phyloP scores from a whole-genome alignment of 106 monocot genomes.

The Gastrodia elata region DNA sequence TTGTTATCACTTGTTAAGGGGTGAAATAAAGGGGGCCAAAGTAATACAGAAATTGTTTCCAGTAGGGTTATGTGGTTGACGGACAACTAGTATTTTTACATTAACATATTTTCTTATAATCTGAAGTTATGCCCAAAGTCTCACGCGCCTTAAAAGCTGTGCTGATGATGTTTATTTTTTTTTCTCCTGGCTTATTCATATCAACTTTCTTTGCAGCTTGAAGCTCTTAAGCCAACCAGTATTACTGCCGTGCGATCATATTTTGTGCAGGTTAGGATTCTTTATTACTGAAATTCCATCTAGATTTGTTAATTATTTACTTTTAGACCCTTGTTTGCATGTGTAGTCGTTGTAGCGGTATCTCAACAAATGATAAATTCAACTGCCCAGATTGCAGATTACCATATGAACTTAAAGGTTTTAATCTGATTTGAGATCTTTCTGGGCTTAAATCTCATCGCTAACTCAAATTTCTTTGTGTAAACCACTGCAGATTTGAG shows the following conservation, averaged over 20 bases:
- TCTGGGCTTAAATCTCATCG: not conserved
- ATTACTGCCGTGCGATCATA: slow-evolving; percentile 19
- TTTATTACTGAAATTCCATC: not conserved
- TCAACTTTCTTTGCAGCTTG: slow-evolving; percentile 14
- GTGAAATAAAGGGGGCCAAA: not conserved
- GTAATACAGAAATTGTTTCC: not conserved
- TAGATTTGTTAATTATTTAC: slow-evolving; percentile 3
- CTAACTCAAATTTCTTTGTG: not conserved
- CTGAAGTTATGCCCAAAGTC: not conserved
- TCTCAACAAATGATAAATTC: slow-evolving; percentile 10
- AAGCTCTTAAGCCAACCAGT: slow-evolving; percentile 17
- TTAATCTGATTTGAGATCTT: not conserved
- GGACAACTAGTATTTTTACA: not conserved
- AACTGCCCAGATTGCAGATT: slow-evolving; percentile 48
- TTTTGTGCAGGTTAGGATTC: slow-evolving; percentile 19
- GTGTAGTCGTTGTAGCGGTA: slow-evolving; percentile 48
- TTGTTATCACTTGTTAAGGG: not conserved
- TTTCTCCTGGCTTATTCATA: not conserved
- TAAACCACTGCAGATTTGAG: slow-evolving; percentile 49
- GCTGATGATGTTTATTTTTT: not conserved
- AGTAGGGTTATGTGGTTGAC: not conserved
- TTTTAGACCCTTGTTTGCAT: slow-evolving; percentile 2
- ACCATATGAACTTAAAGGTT: slow-evolving; percentile 54
- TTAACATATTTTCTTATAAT: not conserved
- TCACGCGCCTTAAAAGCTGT: not conserved